Conservation (phyloP, 306 rosid genomes). For the Ceratonia siliqua region DNA sequence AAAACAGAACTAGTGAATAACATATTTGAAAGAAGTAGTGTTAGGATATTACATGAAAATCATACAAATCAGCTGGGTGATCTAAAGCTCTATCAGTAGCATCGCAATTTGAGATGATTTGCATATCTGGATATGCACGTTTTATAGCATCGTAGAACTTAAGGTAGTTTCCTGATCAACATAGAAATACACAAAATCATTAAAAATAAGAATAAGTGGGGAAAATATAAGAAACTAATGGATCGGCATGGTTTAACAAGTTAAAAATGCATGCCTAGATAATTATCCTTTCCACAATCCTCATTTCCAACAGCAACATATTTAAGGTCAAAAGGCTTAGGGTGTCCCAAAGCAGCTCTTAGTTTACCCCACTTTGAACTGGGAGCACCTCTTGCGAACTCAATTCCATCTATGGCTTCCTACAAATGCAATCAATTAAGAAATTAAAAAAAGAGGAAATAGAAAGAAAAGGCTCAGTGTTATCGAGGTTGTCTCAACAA, state of each 20-base stretch:
- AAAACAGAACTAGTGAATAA: too few relatives aligned
- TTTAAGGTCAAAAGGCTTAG: slow-evolving; percentile 70
- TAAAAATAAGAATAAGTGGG: background rate
- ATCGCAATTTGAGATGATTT: slow-evolving; percentile 88
- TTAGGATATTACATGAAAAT: slow-evolving; percentile 72
- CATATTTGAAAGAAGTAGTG: background rate
- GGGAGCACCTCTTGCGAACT: slow-evolving; percentile 80
- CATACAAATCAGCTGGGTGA: slow-evolving; percentile 92
- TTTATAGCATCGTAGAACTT: slow-evolving; percentile 67
- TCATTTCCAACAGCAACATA: slow-evolving; percentile 83
- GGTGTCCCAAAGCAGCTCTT: slow-evolving; percentile 82
- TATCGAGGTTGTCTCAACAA: too few relatives aligned
- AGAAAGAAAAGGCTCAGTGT: background rate
- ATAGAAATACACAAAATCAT: background rate
- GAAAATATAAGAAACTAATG: background rate
- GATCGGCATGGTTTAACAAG: too few relatives aligned
- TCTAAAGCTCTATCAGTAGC: slow-evolving; percentile 64
- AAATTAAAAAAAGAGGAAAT: background rate
- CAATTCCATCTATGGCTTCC: slow-evolving; percentile 97
- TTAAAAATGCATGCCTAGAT: slow-evolving; percentile 52
- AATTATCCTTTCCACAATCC: slow-evolving; percentile 60
- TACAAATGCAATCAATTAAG: slow-evolving; percentile 24
- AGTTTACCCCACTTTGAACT: slow-evolving; percentile 70
- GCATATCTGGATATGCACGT: slow-evolving; percentile 77
- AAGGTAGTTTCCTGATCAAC: slow-evolving; percentile 69